Percentiles rank a stretch among this genome's conserved stretches.
These are phyloP conservation scores for Ambrosiella xylebori DNA, from an alignment of 2,329 filamentous ascomycete species.

Conservation along the genomic window DNA sequence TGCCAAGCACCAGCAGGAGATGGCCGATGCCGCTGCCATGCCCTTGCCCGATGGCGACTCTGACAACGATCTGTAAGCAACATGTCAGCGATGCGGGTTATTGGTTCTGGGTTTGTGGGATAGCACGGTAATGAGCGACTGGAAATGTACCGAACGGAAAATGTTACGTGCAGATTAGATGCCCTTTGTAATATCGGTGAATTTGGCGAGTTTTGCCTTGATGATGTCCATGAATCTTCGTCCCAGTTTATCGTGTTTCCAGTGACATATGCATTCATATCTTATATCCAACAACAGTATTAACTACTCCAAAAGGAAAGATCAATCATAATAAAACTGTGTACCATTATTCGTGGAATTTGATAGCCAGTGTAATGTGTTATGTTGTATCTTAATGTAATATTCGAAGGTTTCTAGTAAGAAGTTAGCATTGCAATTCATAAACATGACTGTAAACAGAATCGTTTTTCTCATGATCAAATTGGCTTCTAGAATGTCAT, in stretches of 20 bases:
- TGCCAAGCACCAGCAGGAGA: constrained; percentile 72
- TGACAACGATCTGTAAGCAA: constrained; percentile 44
- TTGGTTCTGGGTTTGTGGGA: constrained; percentile 9
- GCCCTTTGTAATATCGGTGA: constrained; percentile 11
- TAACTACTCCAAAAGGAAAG: too few species aligned
- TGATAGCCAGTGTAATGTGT: too few species aligned
- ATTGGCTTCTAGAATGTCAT: not conserved
- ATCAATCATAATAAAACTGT: too few species aligned
- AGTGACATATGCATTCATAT: too few species aligned
- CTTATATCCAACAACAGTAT: too few species aligned
- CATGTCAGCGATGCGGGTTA: constrained; percentile 13
- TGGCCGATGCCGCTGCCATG: constrained; percentile 60
- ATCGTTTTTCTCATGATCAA: not conserved
- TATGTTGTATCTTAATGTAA: too few species aligned
- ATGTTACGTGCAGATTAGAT: constrained; percentile 7
- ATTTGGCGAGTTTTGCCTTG: constrained; percentile 5
- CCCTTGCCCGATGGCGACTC: constrained; percentile 93
- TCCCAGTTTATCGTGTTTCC: too few species aligned
- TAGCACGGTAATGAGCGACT: constrained; percentile 11
- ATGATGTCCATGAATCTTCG: not conserved
- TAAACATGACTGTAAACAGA: too few species aligned
- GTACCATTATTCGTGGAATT: too few species aligned
- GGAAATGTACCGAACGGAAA: constrained; percentile 13
- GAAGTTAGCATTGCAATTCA: too few species aligned
- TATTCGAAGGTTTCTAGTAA: too few species aligned